Percentiles rank a stretch among this genome's conserved stretches.
phyloP scores from a whole-genome alignment of 495 filamentous ascomycete species.

The Xylaria cubensis region DNA sequence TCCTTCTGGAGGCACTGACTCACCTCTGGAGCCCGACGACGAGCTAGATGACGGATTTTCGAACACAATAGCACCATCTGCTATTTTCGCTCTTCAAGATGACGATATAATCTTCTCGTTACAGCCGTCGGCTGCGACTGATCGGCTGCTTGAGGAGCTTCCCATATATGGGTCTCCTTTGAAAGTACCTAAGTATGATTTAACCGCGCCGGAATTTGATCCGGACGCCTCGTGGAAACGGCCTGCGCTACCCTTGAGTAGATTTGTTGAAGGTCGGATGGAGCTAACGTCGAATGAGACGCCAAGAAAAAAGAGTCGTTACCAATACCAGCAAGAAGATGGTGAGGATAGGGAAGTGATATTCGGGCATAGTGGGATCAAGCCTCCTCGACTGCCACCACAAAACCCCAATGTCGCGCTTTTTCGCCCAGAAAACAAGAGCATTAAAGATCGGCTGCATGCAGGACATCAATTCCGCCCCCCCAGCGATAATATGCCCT shows the following conservation, averaged over 20 bases:
- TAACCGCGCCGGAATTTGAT: conserved; percentile 61
- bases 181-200: conserved; percentile 59
- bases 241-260: conserved; percentile 82
- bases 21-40: conserved; percentile 54
- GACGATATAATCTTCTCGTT: conserved; percentile 84
- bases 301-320: conserved; percentile 78
- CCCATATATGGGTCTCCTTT: conserved; percentile 77
- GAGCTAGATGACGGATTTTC: conserved; percentile 50
- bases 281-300: conserved; percentile 68
- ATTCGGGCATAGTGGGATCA: conserved; percentile 52
- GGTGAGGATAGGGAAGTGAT: conserved; percentile 63
- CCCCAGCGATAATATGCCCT: conserved; percentile 92
- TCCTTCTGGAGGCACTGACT: conserved; percentile 62
- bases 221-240: conserved; percentile 77
- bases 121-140: conserved; percentile 74
- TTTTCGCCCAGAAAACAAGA: conserved; percentile 88
- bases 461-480: conserved; percentile 92
- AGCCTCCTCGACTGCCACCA: conserved; percentile 59
- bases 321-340: conserved; percentile 74
- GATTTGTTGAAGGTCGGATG: conserved; percentile 83
- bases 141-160: conserved; percentile 84
- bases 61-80: conserved; percentile 67
- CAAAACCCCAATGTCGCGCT: conserved; percentile 82
- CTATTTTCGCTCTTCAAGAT: conserved; percentile 80
- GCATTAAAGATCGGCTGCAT: conserved; percentile 86